Conservation (phyloP, 805 yeast genomes). For the Ogataea nakhonphanomensis region DNA sequence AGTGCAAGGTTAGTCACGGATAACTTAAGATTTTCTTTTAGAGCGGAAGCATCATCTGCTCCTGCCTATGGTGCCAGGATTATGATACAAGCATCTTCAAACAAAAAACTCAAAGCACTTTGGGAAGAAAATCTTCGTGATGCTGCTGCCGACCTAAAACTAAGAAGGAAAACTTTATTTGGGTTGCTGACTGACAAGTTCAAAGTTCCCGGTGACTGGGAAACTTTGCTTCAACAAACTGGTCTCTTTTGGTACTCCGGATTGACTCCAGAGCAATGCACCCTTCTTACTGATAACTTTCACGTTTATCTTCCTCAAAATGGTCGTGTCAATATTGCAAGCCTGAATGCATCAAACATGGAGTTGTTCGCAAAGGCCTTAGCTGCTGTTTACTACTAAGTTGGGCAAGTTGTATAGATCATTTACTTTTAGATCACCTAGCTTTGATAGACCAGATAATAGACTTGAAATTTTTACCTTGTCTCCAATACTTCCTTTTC, state of each 20-base stretch:
- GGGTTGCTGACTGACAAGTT: slow-evolving; percentile 30
- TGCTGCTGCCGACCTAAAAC: slow-evolving; percentile 33
- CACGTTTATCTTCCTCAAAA: slow-evolving; percentile 38
- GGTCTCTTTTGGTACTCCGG: slow-evolving; percentile 47
- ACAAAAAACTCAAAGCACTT: slow-evolving; percentile 22
- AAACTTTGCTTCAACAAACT: slow-evolving; percentile 33
- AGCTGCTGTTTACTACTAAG: background rate
- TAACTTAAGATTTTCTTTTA: slow-evolving; percentile 33
- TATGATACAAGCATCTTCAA: slow-evolving; percentile 33
- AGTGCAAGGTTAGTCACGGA: slow-evolving; percentile 12
- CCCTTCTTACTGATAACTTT: slow-evolving; percentile 32
- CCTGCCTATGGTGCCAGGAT: slow-evolving; percentile 47
- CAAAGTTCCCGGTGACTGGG: slow-evolving; percentile 45
- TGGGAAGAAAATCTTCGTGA: slow-evolving; percentile 38
- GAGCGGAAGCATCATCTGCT: slow-evolving; percentile 43
- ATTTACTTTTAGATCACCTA: too few relatives aligned
- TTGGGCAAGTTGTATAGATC: too few relatives aligned
- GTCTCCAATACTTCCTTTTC: slow-evolving; percentile 12
- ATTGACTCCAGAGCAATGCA: slow-evolving; percentile 34
- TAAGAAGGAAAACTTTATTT: slow-evolving; percentile 32
- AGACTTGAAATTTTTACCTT: too few relatives aligned
- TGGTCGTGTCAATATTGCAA: slow-evolving; percentile 46
- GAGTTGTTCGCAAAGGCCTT: background rate
- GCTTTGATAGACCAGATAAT: too few relatives aligned
- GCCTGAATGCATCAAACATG: slow-evolving; percentile 38